Evolutionary conservation across 495 filamentous ascomycete species (phyloP), one percentile per base, ranked within the genome.

Genomic region (Penicillium salamii): DNA sequence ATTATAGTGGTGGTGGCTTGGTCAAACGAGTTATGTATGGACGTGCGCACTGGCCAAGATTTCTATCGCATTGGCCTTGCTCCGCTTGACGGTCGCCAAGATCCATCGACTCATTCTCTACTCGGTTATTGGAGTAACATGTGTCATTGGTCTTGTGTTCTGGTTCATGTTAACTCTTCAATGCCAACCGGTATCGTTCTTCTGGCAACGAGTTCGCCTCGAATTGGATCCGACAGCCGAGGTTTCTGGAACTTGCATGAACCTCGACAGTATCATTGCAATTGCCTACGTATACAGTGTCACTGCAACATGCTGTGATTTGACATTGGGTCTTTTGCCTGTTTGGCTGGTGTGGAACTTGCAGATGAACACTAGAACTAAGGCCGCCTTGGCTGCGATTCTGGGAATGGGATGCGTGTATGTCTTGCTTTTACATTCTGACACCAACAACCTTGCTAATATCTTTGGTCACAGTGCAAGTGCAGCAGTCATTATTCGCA

Each of bases 261-360:
- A 43, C 5, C 49, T 61, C 9, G 49, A 70, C 13, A 54, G 50
- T 31, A 36, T 68, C 20, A 64, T 72, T 45, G 42, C 46, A 15
- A 59, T 75, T 15, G 71, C 69, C 38, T 70, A 73, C 32, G 58
- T 70, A 12, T 72, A 76, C 43, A 74, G 72, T 53, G 65, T 70
- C 3, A 61, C 61, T n/a, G 69, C 71, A 7, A 67, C 61, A 20
- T 34, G 63, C 7, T 70, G 66, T 42, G 75, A 78, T 52, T 59
- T 75, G 15, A 60, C 64, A 2, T 54, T 77, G 11, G 74, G 67
- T 18, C 57, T 71, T 20, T 42, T 75, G 38, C 62, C 69, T 20
- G 49, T 65, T 12, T 56, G 65, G 35, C 57, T 75, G 4, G 65
- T 71, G 8, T 68, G 61, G 63, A 66, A 66, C 18, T 49, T 72